phyloP scores from a whole-genome alignment of 139 green algal genomes.

The Chlamydomonas sp. region DNA sequence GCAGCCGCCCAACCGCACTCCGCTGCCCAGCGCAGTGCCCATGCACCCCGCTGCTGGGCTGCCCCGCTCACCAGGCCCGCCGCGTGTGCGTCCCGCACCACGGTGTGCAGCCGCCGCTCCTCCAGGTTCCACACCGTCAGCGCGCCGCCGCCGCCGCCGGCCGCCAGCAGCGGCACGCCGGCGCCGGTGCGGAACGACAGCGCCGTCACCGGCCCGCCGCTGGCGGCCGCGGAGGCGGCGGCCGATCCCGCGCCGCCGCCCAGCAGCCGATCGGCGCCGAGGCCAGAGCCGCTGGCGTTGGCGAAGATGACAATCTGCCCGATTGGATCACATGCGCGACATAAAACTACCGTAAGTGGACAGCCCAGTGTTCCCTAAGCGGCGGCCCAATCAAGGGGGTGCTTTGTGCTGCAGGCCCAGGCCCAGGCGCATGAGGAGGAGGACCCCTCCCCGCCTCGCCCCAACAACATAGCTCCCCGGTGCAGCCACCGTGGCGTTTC shows the following conservation, averaged over 20 bases:
- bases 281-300: conserved; percentile 81
- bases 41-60: background rate
- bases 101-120: conserved; percentile 72
- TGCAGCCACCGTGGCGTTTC: no score
- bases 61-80: conserved; percentile 46
- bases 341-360: no score
- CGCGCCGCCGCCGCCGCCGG: conserved; percentile 79
- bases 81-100: conserved; percentile 88
- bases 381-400: background rate
- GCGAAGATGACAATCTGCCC: conserved; percentile 54
- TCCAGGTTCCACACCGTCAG: conserved; percentile 96
- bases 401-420: background rate
- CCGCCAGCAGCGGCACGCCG: conserved; percentile 83
- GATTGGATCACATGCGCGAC: no score
- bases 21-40: background rate
- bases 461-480: no score
- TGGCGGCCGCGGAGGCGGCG: conserved; percentile 5
- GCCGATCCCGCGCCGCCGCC: conserved; percentile 31
- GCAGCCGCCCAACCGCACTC: background rate
- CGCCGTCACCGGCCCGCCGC: conserved; percentile 12
- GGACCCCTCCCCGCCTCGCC: no score
- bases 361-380: no score
- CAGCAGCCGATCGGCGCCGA: conserved; percentile 34
- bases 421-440: no score
- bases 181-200: conserved; percentile 62